Conservation (phyloP, 2,329 filamentous ascomycete genomes). For the Aspergillus fumigatus region DNA sequence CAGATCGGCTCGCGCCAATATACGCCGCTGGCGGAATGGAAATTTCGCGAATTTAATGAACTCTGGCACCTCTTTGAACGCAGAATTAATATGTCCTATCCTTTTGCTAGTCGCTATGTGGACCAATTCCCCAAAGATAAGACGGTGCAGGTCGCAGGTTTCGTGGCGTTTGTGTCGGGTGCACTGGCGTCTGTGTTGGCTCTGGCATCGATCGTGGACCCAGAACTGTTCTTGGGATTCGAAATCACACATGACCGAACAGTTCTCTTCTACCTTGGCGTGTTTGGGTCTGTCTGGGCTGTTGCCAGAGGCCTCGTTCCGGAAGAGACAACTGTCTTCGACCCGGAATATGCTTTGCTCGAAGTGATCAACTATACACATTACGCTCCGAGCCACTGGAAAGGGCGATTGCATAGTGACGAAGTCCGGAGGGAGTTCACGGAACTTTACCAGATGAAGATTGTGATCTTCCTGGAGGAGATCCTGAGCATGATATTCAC, state of each 20-base stretch:
- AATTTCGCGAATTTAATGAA: conserved; percentile 97
- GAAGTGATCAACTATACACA: conserved; percentile 92
- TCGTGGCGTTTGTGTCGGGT: conserved; percentile 81
- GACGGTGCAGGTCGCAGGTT: conserved; percentile 76
- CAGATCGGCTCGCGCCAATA: conserved; percentile 85
- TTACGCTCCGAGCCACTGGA: conserved; percentile 86
- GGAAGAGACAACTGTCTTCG: conserved; percentile 83
- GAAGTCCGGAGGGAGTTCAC: conserved; percentile 91
- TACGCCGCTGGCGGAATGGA: conserved; percentile 93
- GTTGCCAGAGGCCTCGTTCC: conserved; percentile 77
- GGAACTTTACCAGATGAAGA: conserved; percentile 83
- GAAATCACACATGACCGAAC: conserved; percentile 86
- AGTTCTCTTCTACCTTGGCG: conserved; percentile 81
- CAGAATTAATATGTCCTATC: conserved; percentile 88
- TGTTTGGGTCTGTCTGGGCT: conserved; percentile 80
- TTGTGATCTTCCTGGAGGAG: conserved; percentile 88
- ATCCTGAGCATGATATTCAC: conserved; percentile 88
- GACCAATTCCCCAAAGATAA: conserved; percentile 97
- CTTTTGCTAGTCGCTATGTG: conserved; percentile 85
- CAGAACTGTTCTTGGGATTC: conserved; percentile 85
- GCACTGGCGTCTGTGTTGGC: conserved; percentile 82
- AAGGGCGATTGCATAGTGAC: conserved; percentile 82
- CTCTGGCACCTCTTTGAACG: conserved; percentile 87
- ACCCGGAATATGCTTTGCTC: conserved; percentile 81
- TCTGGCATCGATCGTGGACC: conserved; percentile 78